A percentile compares a stretch with the other conserved stretches of the same genome.
Conservation (phyloP, 1,284 basidiomycete genomes). For the Heliocybe sulcata region DNA sequence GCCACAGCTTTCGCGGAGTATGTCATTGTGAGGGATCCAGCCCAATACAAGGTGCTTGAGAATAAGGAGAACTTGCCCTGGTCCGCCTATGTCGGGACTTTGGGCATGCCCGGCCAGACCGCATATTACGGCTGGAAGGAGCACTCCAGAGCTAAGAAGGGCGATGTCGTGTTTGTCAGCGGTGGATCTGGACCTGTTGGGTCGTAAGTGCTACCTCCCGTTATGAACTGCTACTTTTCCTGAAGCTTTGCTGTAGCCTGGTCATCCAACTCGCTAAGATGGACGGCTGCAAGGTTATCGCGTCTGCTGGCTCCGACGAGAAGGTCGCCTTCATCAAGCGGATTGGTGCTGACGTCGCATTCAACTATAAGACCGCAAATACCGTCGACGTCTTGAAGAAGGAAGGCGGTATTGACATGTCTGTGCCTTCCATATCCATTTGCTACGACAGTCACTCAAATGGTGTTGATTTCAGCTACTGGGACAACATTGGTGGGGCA, state of each 20-base stretch:
- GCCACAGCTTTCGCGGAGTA: conserved; percentile 18
- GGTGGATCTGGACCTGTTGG: conserved; percentile 7
- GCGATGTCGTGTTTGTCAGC: conserved; percentile 17
- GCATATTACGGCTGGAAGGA: conserved; percentile 19
- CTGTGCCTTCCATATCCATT: conserved; percentile 5
- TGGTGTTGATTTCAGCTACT: conserved; percentile 25
- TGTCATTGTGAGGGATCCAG: conserved; percentile 8
- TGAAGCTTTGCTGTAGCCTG: neutral
- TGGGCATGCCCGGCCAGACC: conserved; percentile 25
- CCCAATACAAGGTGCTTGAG: conserved; percentile 12
- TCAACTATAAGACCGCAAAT: conserved; percentile 65
- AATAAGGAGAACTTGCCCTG: conserved; percentile 20
- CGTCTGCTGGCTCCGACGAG: conserved; percentile 63
- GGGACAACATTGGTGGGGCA: conserved; percentile 61
- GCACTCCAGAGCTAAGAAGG: conserved; percentile 13
- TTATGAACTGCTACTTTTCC: neutral
- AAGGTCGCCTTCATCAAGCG: conserved; percentile 60
- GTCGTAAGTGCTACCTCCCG: neutral
- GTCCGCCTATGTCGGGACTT: conserved; percentile 23
- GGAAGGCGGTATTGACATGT: conserved; percentile 51
- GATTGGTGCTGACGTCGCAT: conserved; percentile 61
- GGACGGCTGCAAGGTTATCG: conserved; percentile 16
- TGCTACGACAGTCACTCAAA: neutral
- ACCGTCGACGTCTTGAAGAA: conserved; percentile 46
- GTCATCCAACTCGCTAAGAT: neutral